These are phyloP conservation scores for Taphrina communis DNA, from an alignment of 1,139 yeast species.

Conservation along the genomic window DNA sequence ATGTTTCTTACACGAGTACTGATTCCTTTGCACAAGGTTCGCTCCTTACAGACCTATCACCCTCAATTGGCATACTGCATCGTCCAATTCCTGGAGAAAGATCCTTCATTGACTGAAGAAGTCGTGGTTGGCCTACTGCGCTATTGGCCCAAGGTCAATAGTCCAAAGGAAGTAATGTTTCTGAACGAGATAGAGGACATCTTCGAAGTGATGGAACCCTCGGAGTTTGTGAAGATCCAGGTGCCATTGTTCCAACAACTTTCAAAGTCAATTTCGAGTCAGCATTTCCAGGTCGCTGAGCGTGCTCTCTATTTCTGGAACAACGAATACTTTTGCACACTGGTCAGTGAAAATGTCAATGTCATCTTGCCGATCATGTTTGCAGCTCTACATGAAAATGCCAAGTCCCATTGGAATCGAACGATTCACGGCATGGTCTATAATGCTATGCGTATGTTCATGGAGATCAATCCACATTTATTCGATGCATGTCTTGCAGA, in stretches of 20 bases:
- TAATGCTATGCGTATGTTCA: slow-evolving; percentile 86
- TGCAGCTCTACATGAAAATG: slow-evolving; percentile 83
- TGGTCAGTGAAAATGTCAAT: slow-evolving; percentile 88
- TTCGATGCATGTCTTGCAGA: slow-evolving; percentile 90
- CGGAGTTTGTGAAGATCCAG: slow-evolving; percentile 87
- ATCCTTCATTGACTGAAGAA: slow-evolving; percentile 88
- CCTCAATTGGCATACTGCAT: slow-evolving; percentile 97
- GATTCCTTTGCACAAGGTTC: slow-evolving; percentile 90
- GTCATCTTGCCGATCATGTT: slow-evolving; percentile 90
- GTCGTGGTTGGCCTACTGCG: slow-evolving; percentile 89
- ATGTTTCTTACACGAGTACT: slow-evolving; percentile 85
- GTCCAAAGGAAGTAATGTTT: slow-evolving; percentile 95
- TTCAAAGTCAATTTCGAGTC: slow-evolving; percentile 90
- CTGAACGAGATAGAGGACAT: slow-evolving; percentile 95
- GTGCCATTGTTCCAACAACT: slow-evolving; percentile 93
- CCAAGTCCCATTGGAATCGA: slow-evolving; percentile 77
- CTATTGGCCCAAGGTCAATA: slow-evolving; percentile 96
- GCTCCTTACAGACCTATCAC: slow-evolving; percentile 84
- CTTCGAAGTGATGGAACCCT: slow-evolving; percentile 93
- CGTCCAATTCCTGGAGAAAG: slow-evolving; percentile 94
- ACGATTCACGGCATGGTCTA: slow-evolving; percentile 90
- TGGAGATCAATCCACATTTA: slow-evolving; percentile 89
- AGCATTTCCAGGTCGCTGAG: slow-evolving; percentile 97
- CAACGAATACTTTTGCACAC: slow-evolving; percentile 87
- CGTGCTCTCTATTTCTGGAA: slow-evolving; percentile 94